Percentiles rank a stretch among this genome's conserved stretches.
Conservation (phyloP, 495 filamentous ascomycete genomes). For the Xanthoparmelia taractica region DNA sequence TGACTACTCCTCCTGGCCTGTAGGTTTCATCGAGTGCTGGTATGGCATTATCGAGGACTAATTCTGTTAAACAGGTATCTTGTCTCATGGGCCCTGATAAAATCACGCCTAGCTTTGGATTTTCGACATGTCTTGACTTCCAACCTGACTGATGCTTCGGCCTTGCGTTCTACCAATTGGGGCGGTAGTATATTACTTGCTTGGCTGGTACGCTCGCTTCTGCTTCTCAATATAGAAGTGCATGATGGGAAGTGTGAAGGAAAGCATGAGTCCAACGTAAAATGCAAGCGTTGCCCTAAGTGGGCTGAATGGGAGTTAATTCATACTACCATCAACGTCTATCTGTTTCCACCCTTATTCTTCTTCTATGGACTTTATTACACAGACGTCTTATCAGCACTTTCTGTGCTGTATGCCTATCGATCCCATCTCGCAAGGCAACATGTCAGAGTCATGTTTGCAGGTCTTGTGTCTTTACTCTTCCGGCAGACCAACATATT, state of each 20-base stretch:
- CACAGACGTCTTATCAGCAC: conserved; percentile 63
- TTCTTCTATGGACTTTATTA: conserved; percentile 95
- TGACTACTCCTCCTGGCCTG: conserved; percentile 91
- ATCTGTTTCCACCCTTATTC: conserved; percentile 82
- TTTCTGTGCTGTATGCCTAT: conserved; percentile 60
- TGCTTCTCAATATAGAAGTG: conserved; percentile 5
- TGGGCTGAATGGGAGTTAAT: conserved; percentile 26
- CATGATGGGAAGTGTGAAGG: neutral
- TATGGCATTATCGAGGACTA: neutral
- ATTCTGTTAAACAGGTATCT: conserved; percentile 42
- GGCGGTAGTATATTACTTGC: neutral
- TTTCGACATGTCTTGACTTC: neutral
- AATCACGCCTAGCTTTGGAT: neutral
- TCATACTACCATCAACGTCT: conserved; percentile 71
- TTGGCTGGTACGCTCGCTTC: neutral
- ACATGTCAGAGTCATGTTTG: conserved; percentile 30
- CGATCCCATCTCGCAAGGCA: conserved; percentile 47
- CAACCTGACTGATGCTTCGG: neutral
- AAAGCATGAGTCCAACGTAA: neutral
- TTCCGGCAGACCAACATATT: conserved; percentile 96
- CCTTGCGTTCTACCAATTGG: conserved; percentile 8
- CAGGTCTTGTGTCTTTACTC: conserved; percentile 50
- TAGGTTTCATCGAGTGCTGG: conserved; percentile 37
- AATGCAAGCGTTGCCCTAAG: neutral
- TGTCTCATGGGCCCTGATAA: conserved; percentile 40